Base-by-base conservation (phyloP, 371 early-diverging fungal species). In the Basidiobolus meristosporus region DNA sequence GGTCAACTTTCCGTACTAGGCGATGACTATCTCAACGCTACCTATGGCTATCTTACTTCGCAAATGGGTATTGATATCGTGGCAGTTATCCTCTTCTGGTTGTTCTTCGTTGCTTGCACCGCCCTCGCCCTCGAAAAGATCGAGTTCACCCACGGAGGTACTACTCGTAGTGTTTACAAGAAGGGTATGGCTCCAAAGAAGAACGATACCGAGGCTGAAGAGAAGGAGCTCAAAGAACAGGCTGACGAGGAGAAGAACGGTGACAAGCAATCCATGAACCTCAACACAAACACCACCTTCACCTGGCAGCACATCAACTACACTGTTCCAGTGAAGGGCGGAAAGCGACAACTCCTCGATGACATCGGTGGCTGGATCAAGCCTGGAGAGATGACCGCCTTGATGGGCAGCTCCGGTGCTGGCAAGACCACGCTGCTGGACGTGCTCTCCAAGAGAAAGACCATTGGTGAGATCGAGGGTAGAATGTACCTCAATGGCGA, bases 391-490 rank as follows among this genome's bases (percentile, higher is more conserved):
- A 57, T 82, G 51, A 70, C 73, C 7, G 91, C 88, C 1, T 48
- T 90, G n/a, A 77, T 90, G 78, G 88, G 88, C 14, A 66, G 77
- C 1, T 75, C 77, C 23, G 87, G 87, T 41, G 77, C 82, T 31
- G 92, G 92, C 36, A 91, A 91, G 56, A 81, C 88, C 0, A 82
- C 89, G 1, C 61, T 90, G 0, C 45, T 87, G 45, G 90, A 92
- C 56, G 65, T 85, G 0, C 54, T 82, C 19, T 75, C 84, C 21
- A 63, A 65, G 46, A 71, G 84, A 45, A 81, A 81, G 60, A 81
- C 75, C 14, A 65, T 69, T 33, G 84, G 84, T 23, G 72, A 57
- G 7, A 59, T 80, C 2, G 62, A 73, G 3, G 88, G 88, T 17
- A 53, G 58, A 22, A 57, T 80, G 28, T 62, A 61, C 45, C 41